Evolutionary conservation across 2,329 filamentous ascomycete species (phyloP).

Genomic region (Fusarium caatingaense): DNA sequence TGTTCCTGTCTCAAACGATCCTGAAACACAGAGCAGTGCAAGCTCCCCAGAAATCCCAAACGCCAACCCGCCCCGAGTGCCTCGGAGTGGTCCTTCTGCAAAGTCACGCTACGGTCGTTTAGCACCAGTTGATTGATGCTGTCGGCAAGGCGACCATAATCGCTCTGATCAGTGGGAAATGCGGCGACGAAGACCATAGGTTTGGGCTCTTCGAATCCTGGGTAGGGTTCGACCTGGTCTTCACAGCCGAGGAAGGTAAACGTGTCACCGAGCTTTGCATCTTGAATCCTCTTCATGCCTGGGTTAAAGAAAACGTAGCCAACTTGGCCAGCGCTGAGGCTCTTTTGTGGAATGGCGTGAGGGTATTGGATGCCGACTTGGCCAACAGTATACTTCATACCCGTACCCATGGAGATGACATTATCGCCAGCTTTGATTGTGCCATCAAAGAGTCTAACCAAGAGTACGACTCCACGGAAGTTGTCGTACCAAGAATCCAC

Average conservation of each 20-base stretch:
- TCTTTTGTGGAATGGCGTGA: conserved; percentile 81
- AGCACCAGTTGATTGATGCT: conserved; percentile 93
- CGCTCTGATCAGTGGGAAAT: conserved; percentile 90
- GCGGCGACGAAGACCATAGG: conserved; percentile 99
- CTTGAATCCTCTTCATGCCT: conserved; percentile 96
- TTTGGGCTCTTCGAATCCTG: conserved; percentile 96
- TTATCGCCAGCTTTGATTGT: conserved; percentile 84
- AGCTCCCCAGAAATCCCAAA: conserved; percentile 91
- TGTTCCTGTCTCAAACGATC: conserved; percentile 95
- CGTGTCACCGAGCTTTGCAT: conserved; percentile 96
- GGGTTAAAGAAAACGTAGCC: conserved; percentile 98
- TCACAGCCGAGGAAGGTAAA: conserved; percentile 86
- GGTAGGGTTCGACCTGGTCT: conserved; percentile 79
- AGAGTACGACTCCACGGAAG: conserved; percentile 90
- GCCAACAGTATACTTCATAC: conserved; percentile 89
- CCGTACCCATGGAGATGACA: conserved; percentile 88
- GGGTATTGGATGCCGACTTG: conserved; percentile 98
- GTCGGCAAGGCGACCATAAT: conserved; percentile 88
- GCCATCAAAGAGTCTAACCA: conserved; percentile 93
- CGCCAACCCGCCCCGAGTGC: conserved; percentile 94
- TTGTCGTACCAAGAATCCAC: conserved; percentile 99
- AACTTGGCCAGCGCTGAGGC: conserved; percentile 89
- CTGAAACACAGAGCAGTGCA: conserved; percentile 99
- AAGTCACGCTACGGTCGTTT: conserved; percentile 93
- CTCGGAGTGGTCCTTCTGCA: conserved; percentile 94